Evolutionary conservation across 441 rosid genomes (phyloP), one percentile per base, ranked within the genome.

Genomic region (Brassica hybrid): DNA sequence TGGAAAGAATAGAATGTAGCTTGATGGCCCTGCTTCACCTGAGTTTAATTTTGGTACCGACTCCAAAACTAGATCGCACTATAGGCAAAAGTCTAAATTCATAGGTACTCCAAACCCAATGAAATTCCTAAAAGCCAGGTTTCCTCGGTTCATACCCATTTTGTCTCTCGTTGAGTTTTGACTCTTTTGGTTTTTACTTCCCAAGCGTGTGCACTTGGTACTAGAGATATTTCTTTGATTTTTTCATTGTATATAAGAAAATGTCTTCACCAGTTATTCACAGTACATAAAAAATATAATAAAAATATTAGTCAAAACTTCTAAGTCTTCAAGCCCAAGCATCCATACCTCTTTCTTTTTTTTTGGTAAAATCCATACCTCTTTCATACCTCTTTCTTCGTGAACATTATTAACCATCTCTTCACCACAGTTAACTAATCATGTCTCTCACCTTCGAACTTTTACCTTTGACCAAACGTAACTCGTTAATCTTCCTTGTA

Each of bases 331-430:
- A 58, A 87, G 67, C 88, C 74, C 87, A 87, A 82, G 79, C 89
- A 79, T 86, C 93, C 21, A 87, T 77, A 48, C 91, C 89, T 89
- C 94, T n/a, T n/a, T n/a, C n/a, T n/a, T n/a, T n/a, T n/a, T n/a
- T n/a, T n/a, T n/a, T n/a, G n/a, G n/a, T n/a, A n/a, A n/a, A n/a
- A n/a, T n/a, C n/a, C n/a, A n/a, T n/a, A n/a, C n/a, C n/a, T n/a
- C n/a, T n/a, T n/a, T n/a, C n/a, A n/a, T n/a, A n/a, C n/a, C n/a
- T n/a, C n/a, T 88, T 72, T 85, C 85, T 76, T 65, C 80, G 96
- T 67, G 85, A 83, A 84, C 72, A 63, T 73, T 80, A 80, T 83
- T 85, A 80, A 82, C 62, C 73, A 76, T 2, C 1, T 67, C 65
- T 64, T 68, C 59, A 80, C 70, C 76, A 61, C 68, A 52, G 56